Conservation (phyloP, 139 green algal species). For the Nannochloris sp. region DNA sequence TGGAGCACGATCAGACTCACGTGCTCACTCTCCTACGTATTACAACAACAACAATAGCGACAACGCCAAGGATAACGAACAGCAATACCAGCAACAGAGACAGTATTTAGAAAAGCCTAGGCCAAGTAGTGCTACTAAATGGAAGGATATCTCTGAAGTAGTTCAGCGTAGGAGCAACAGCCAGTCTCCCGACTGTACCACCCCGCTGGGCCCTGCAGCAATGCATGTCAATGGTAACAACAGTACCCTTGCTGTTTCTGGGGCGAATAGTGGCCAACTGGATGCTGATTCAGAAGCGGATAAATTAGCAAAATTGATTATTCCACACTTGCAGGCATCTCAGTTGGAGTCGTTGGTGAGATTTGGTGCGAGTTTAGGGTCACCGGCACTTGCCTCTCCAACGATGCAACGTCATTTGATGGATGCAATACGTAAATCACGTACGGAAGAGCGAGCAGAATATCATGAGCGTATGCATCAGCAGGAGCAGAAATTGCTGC, state of each 20-base stretch:
- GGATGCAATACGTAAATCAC: too few species aligned
- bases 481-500: too few species aligned
- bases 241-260: not conserved
- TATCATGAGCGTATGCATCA: too few species aligned
- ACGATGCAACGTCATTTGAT: slow-evolving; percentile 1
- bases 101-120: too few species aligned
- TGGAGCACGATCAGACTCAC: not conserved
- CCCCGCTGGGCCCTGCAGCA: not conserved
- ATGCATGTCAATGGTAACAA: too few species aligned
- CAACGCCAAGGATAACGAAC: too few species aligned
- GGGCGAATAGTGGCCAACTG: not conserved
- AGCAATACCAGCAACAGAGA: too few species aligned
- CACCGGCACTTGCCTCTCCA: slow-evolving; percentile 2
- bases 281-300: not conserved
- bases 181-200: not conserved
- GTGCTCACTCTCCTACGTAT: not conserved
- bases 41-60: too few species aligned
- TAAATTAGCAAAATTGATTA: slow-evolving; percentile 6
- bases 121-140: not conserved
- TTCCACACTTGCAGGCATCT: slow-evolving; percentile 6
- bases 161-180: not conserved
- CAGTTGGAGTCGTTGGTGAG: slow-evolving; percentile 24
- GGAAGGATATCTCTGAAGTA: not conserved
- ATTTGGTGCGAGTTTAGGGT: slow-evolving; percentile 19
- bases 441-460: too few species aligned